Conservation (phyloP, 306 rosid species). For the Cicer bijugum region DNA sequence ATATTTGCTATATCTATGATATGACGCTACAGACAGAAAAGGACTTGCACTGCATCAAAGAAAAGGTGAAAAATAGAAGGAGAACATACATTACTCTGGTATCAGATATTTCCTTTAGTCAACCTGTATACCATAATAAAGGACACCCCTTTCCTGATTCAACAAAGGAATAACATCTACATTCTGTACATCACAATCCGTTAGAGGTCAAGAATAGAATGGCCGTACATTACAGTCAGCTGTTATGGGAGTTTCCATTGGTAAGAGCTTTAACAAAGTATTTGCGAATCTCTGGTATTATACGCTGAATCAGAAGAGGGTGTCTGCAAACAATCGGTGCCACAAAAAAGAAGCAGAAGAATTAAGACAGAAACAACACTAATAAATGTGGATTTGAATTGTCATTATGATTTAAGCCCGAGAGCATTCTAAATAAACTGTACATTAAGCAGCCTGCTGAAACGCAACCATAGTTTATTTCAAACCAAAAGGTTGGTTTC, state of each 20-base stretch:
- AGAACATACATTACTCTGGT: conserved; percentile 46
- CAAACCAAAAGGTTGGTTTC: conserved; percentile 23
- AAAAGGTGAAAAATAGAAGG: not conserved
- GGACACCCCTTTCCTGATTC: conserved; percentile 52
- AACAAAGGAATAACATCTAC: conserved; percentile 54
- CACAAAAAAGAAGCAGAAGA: conserved; percentile 40
- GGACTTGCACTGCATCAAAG: conserved; percentile 39
- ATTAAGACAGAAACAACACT: not conserved
- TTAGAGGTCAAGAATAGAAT: conserved; percentile 66
- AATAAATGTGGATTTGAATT: conserved; percentile 23
- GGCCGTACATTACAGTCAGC: conserved; percentile 59
- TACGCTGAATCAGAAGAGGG: conserved; percentile 69
- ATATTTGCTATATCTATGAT: conserved; percentile 49
- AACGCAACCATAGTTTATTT: conserved; percentile 27
- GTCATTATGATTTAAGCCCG: conserved; percentile 24
- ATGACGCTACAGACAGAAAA: conserved; percentile 46
- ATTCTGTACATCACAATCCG: conserved; percentile 80
- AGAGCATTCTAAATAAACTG: conserved; percentile 23
- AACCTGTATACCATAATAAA: conserved; percentile 53
- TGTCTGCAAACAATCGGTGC: conserved; percentile 70
- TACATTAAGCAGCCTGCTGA: conserved; percentile 29
- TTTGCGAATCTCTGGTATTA: conserved; percentile 75
- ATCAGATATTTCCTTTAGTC: conserved; percentile 47
- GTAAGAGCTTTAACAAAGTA: conserved; percentile 83
- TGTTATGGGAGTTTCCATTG: conserved; percentile 66